Evolutionary conservation across 306 rosid species (phyloP), one percentile per base, ranked within the genome.

Genomic region (Citrullus mucosospermus): DNA sequence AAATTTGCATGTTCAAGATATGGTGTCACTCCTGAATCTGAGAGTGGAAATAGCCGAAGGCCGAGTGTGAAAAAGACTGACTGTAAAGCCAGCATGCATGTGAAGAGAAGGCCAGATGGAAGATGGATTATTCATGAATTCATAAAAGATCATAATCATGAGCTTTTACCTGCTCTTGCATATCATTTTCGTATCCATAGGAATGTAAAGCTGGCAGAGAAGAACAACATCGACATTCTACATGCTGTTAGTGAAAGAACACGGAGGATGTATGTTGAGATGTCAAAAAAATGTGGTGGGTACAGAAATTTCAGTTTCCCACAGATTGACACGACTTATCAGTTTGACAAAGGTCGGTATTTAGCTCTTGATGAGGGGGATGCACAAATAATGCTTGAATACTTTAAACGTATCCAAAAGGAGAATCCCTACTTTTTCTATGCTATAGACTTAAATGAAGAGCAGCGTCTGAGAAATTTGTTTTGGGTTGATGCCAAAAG

Each of bases 31-130:
- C 98, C 98, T 8, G 97, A 93, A 85, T 87, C 93, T 39, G 98
- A 93, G 50, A 61, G 96, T 80, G 91, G 96, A 28, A 88, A 89
- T 84, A 91, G 91, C 76, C 93, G 97, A 69, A 89, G 98, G 48
- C 90, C 97, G n/a, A 93, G 91, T 80, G 96, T 93, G 77, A 93
- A 90, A 84, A 93, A 93, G 91, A 90, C 97, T 6, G 98, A 91
- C 61, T 93, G 98, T 87, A 93, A 91, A 87, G 98, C 98, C 84
- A 91, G 98, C 85, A 93, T 93, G 98, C 97, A 93, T 77, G 98
- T 93, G 91, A 93, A 93, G 91, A 90, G 90, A 82, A 90, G 83
- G 85, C 76, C 87, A 15, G 93, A 90, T 83, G 98, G 97, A 59
- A 93, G 92, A 83, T 93, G 98, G 98, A 91, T 85, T 44, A 89